Base-by-base conservation (phyloP, 768 basidiomycete genomes). In the Peribolospora baueri region DNA sequence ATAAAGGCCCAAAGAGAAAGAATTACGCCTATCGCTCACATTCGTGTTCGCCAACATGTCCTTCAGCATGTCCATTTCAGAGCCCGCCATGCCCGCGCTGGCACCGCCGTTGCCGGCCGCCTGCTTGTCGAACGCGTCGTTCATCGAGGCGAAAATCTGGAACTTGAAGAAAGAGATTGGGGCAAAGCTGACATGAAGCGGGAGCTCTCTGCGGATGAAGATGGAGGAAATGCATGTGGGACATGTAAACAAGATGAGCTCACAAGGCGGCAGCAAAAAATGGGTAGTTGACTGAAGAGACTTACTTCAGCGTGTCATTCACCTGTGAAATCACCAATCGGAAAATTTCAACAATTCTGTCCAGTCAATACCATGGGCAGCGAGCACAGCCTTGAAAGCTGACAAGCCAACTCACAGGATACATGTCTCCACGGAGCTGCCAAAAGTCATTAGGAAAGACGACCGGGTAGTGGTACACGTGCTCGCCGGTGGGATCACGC, bases 381-480 rank as follows among this genome's bases (percentile, higher is more conserved):
- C 25, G 25, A 25, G 25, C 25, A 25, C 43, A 45, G 43, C 43
- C 8, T 45, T 7, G 43, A 45, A 45, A 45, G 8, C 43, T 72
- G 3, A 84, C 85, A 1, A 85, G 84, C n/a, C 72, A 66, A 66
- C 95, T 95, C 66, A 97, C 75, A 62, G 88, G 82, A 55, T 76
- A 66, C 61, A 84, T 80, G 57, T 88, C 81, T 46, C 81, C 80
- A 45, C 79, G 77, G 39, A 73, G 63, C 56, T 66, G 55, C 57
- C 91, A 95, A 68, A 95, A 95, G 64, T 93, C 87, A 64, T 97
- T 97, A 10, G 85, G 77, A 68, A 82, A 97, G 43, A 95, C 65
- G 56, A 90, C 79, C 7, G 91, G 91, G 62, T 78, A 82, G 73
- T 90, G 87, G 59, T 73, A 76, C 3, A 77, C 82, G 57, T 73